Percentiles rank a stretch among this genome's conserved stretches.
These are phyloP conservation scores for Austroboletus festivus DNA, from an alignment of 768 basidiomycete genomes.

Conservation along the genomic window DNA sequence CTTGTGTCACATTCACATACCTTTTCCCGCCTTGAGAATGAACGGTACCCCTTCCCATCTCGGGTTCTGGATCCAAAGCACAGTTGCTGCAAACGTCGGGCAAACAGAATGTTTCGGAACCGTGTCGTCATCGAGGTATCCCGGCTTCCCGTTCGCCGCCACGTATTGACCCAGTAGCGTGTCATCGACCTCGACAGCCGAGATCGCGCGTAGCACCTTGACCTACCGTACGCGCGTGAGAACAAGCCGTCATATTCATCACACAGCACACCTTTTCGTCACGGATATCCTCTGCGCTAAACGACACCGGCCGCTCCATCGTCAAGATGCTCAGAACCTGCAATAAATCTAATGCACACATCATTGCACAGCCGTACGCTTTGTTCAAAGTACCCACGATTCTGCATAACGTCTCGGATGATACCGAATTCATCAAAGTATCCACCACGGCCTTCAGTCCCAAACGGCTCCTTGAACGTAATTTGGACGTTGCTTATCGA, in stretches of 20 bases:
- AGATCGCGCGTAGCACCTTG: conserved; percentile 91
- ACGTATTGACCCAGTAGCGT: conserved; percentile 95
- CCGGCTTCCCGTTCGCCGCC: conserved; percentile 86
- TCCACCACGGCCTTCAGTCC: conserved; percentile 99
- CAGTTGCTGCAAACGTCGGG: conserved; percentile 91
- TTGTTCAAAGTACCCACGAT: conserved; percentile 63
- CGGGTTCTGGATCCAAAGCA: conserved; percentile 90
- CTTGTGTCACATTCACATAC: conserved; percentile 39
- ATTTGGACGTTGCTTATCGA: conserved; percentile 96
- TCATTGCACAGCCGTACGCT: conserved; percentile 7
- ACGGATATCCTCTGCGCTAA: conserved; percentile 94
- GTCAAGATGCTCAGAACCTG: conserved; percentile 94
- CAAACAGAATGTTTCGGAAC: conserved; percentile 90
- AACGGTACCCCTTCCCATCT: conserved; percentile 99
- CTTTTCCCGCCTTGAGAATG: conserved; percentile 97
- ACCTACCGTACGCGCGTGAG: conserved; percentile 52
- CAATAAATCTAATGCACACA: conserved; percentile 65
- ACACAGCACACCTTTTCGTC: conserved; percentile 82
- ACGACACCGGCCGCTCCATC: conserved; percentile 98
- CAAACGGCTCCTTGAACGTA: conserved; percentile 99
- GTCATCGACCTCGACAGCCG: conserved; percentile 72
- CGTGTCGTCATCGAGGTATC: conserved; percentile 96
- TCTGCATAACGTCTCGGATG: conserved; percentile 95
- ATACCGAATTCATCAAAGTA: conserved; percentile 99
- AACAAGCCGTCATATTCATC: not conserved